These are phyloP conservation scores for Marasmius fiardii DNA, from an alignment of 1,284 basidiomycete species.

Conservation along the genomic window DNA sequence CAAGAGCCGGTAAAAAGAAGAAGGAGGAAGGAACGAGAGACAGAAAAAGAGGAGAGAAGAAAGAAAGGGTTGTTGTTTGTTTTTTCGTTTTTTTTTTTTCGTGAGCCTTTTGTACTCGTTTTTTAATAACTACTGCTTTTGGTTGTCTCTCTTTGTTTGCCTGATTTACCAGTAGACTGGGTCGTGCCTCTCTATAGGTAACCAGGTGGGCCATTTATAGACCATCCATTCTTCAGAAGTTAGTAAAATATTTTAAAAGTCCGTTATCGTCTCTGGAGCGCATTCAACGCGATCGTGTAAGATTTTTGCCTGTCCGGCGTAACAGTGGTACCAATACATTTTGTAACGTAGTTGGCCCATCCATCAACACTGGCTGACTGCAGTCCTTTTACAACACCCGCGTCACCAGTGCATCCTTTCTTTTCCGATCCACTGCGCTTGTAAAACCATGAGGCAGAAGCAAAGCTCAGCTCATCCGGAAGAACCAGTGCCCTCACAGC, in stretches of 20 bases:
- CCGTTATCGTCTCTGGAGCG: constrained; percentile 7
- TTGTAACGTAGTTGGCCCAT: constrained; percentile 20
- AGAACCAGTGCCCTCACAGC: constrained; percentile 20
- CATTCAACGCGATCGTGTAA: constrained; percentile 16
- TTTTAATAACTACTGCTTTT: not conserved
- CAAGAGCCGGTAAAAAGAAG: constrained; percentile 2
- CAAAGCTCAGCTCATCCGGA: constrained; percentile 22
- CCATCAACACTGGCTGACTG: constrained; percentile 17
- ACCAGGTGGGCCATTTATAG: too few species aligned
- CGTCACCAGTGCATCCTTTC: constrained; percentile 17
- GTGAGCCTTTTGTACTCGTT: not conserved
- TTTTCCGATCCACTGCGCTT: constrained; percentile 15
- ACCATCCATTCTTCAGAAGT: too few species aligned
- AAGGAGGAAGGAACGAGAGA: constrained; percentile 8
- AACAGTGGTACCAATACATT: constrained; percentile 21
- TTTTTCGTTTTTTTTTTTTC: not conserved
- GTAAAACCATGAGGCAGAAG: constrained; percentile 24
- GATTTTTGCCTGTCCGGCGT: constrained; percentile 15
- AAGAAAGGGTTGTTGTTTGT: not conserved
- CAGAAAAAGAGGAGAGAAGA: not conserved
- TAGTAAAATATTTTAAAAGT: too few species aligned
- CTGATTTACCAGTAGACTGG: too few species aligned
- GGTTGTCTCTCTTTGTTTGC: not conserved
- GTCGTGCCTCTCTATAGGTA: too few species aligned
- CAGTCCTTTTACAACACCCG: constrained; percentile 18